Percentiles rank a stretch among this genome's conserved stretches.
These are phyloP conservation scores for Patellifolia procumbens DNA, from an alignment of 179 eudicot species.

Conservation along the genomic window DNA sequence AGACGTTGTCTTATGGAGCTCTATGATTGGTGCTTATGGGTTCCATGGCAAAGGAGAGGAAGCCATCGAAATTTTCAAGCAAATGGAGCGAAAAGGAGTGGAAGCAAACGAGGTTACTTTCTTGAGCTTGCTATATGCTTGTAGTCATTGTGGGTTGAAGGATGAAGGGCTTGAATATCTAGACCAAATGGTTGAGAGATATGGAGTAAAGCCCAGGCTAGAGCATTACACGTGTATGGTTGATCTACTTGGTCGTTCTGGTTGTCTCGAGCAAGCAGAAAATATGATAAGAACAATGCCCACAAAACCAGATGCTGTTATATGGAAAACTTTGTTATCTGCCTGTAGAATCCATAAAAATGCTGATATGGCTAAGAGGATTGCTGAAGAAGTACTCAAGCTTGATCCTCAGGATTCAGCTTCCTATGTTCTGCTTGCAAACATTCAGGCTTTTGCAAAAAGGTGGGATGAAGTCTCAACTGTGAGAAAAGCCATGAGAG, in stretches of 20 bases:
- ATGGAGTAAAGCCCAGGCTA: conserved; percentile 50
- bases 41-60: conserved; percentile 83
- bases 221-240: conserved; percentile 84
- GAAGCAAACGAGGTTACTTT: conserved; percentile 72
- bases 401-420: conserved; percentile 65
- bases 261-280: conserved; percentile 73
- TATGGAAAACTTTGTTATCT: conserved; percentile 83
- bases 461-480: conserved; percentile 73
- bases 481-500: conserved; percentile 74
- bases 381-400: conserved; percentile 62
- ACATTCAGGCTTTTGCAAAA: conserved; percentile 64
- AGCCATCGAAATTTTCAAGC: conserved; percentile 57
- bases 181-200: conserved; percentile 52
- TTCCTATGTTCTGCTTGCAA: conserved; percentile 71
- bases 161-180: conserved; percentile 65
- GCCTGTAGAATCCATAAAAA: conserved; percentile 79
- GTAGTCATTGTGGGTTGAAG: conserved; percentile 76
- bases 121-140: conserved; percentile 75
- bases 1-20: conserved; percentile 71
- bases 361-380: conserved; percentile 55
- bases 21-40: conserved; percentile 88
- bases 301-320: conserved; percentile 59
- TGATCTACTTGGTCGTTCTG: conserved; percentile 82
- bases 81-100: conserved; percentile 55
- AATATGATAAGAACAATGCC: conserved; percentile 73